Evolutionary conservation across 1,284 basidiomycete species (phyloP).

Genomic region (Heterobasidion parviporum): DNA sequence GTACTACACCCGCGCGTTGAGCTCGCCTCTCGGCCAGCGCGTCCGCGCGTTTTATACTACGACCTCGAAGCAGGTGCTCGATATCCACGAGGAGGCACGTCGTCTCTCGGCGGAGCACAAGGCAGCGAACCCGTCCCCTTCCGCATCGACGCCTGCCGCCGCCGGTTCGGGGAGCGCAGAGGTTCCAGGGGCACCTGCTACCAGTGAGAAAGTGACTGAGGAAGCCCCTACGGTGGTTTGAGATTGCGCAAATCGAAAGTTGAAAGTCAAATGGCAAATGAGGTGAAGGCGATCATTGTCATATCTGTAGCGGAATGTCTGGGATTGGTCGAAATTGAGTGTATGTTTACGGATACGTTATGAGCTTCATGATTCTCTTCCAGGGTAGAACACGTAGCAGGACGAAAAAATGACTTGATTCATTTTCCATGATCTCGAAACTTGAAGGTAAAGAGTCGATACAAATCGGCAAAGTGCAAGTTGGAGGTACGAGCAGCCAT

Average conservation of each 20-base stretch:
- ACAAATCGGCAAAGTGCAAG: no score
- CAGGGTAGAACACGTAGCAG: no score
- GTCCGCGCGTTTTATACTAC: slow-evolving; percentile 71
- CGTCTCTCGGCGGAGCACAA: slow-evolving; percentile 66
- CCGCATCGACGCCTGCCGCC: background rate
- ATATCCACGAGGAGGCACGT: slow-evolving; percentile 84
- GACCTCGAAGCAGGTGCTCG: slow-evolving; percentile 73
- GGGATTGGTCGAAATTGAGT: no score
- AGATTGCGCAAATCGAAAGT: background rate
- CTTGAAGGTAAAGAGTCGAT: no score
- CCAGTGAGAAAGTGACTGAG: slow-evolving; percentile 13
- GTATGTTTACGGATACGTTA: no score
- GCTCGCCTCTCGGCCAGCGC: slow-evolving; percentile 71
- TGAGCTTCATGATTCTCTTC: no score
- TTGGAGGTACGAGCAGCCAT: no score
- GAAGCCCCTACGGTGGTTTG: slow-evolving; percentile 16
- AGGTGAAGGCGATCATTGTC: no score
- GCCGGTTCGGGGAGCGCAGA: slow-evolving; percentile 8
- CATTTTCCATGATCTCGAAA: no score
- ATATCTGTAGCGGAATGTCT: no score
- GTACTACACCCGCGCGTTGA: slow-evolving; percentile 76
- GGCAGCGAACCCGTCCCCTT: slow-evolving; percentile 14
- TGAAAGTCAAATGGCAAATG: no score
- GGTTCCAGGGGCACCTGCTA: slow-evolving; percentile 7
- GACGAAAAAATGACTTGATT: no score